Base-by-base conservation (phyloP, 2,329 filamentous ascomycete species). In the Incumbomyces lentus region DNA sequence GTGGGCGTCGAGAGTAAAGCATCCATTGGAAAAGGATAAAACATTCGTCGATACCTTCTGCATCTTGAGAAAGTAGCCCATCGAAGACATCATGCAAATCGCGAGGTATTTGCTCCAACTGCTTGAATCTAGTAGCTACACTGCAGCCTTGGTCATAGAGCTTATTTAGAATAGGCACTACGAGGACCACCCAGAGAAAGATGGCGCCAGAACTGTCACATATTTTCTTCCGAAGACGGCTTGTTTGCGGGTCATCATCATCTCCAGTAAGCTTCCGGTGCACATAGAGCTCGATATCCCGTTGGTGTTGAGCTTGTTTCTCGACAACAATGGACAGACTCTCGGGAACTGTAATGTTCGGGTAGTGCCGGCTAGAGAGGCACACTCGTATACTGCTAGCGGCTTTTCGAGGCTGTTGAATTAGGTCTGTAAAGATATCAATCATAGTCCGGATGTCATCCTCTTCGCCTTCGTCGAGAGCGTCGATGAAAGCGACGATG, bases 401-500 rank as follows among this genome's bases (percentile, higher is more conserved):
- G 10, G 34, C 14, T 6, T 33, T 39, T 12, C 47, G 18, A 11
- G 54, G 50, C 32, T 44, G 2, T 31, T 60, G 31, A 4, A 52
- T 55, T 2, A 70, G 47, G 0, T 59, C 38, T 45, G 68, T 58
- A 39, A 70, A 62, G 39, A 56, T 64, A 0, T 52, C 42, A 1
- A 69, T 47, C 62, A 71, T 65, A 2, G 66, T 60, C 29, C 57
- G 55, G 6, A 67, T 54, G 32, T 68, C 48, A 12, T 60, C 47
- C 48, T 68, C 64, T 3, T 65, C 53, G 51, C 68, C 71, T 52
- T 72, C 69, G 48, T 72, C 68, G 3, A 72, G 61, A 4, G 70
- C 69, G 54, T 72, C 70, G 32, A 72, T 59, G 47, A 44, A 55
- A 35, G 40, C 48, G 30, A 57, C 37, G 0, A 59, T 51, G 34